These are phyloP conservation scores for Irpex sp. DNA, from an alignment of 1,284 basidiomycete species.

Conservation along the genomic window DNA sequence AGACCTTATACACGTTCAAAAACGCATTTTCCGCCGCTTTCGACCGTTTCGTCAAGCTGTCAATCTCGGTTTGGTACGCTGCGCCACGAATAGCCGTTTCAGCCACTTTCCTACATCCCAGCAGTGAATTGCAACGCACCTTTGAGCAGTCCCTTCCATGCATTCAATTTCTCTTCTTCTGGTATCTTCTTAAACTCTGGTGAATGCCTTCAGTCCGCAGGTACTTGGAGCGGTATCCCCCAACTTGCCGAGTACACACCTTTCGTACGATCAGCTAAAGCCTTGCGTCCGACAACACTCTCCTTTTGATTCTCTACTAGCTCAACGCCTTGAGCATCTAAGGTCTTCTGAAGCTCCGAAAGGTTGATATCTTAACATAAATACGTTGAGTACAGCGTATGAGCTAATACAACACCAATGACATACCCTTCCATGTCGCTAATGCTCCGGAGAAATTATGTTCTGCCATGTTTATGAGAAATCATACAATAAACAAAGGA, in stretches of 20 bases:
- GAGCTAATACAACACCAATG: neutral
- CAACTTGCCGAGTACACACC: slow-evolving; percentile 41
- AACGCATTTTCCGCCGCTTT: slow-evolving; percentile 93
- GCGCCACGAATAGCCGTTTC: neutral
- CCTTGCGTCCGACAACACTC: slow-evolving; percentile 89
- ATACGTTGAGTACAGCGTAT: neutral
- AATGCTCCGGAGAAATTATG: slow-evolving; percentile 85
- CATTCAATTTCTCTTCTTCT: slow-evolving; percentile 79
- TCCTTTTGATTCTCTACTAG: slow-evolving; percentile 98
- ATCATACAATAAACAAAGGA: neutral
- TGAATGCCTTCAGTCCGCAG: neutral
- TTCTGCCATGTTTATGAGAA: slow-evolving; percentile 30
- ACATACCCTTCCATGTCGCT: slow-evolving; percentile 81
- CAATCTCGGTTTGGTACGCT: slow-evolving; percentile 97
- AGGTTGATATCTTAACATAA: slow-evolving; percentile 73
- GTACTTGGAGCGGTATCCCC: too few species aligned
- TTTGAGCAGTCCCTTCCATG: slow-evolving; percentile 87
- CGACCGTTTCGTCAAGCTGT: slow-evolving; percentile 87
- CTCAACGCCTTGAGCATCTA: slow-evolving; percentile 89
- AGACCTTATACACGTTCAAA: slow-evolving; percentile 88
- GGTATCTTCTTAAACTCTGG: slow-evolving; percentile 93
- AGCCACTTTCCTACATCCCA: slow-evolving; percentile 1
- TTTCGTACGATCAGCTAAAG: slow-evolving; percentile 89
- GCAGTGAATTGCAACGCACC: slow-evolving; percentile 37
- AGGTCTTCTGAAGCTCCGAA: slow-evolving; percentile 85